Base-by-base conservation (phyloP, 2,329 filamentous ascomycete genomes). In the Curvularia lunata region DNA sequence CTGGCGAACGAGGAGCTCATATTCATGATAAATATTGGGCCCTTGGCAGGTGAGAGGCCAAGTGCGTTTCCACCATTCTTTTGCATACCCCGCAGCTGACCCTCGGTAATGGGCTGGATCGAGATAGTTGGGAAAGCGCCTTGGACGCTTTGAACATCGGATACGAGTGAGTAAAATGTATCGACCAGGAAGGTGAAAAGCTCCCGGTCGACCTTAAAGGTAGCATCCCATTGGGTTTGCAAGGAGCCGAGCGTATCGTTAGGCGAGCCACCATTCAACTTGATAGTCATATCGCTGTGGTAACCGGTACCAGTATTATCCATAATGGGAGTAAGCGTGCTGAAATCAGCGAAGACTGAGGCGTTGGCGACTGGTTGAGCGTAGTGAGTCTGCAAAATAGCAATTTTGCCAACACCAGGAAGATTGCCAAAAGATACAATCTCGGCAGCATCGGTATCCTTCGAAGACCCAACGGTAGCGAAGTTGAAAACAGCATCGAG, bases 1-100 rank as follows among this genome's bases (percentile, higher is more conserved):
- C 59, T 48, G 3, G 13, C 21, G 63, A 67, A 73, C 30, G 58
- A 58, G 13, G 54, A 56, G 13, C 58, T 64, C 56, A 68, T 61
- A 40, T 63, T 65, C 63, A 70, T 56, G 16, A 72, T 19, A 32
- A 70, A 63, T 21, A 61, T 63, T 6, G 67, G 67, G 0, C 68
- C 63, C 7, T 58, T 52, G 19, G 56, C 46, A 4, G 64, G n/a
- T 23, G 58, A 40, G 12, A 74, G 62, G n/a, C 70, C 72, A 12
- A 74, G 64, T 18, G 69, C 60, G 46, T 75, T 73, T 2, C 72
- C 71, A 38, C 65, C 68, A 41, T 67, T 67, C 52, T 67, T 64
- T 25, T 62, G 48, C 71, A 73, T 73, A 41, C 61, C 54, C 25
- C 54, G 40, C 4, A 73, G 48, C 37, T 65, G 63, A 13, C 63